Evolutionary conservation across 1,284 basidiomycete species (phyloP), one percentile per base, ranked within the genome.

Genomic region (Ganoderma meredithae): DNA sequence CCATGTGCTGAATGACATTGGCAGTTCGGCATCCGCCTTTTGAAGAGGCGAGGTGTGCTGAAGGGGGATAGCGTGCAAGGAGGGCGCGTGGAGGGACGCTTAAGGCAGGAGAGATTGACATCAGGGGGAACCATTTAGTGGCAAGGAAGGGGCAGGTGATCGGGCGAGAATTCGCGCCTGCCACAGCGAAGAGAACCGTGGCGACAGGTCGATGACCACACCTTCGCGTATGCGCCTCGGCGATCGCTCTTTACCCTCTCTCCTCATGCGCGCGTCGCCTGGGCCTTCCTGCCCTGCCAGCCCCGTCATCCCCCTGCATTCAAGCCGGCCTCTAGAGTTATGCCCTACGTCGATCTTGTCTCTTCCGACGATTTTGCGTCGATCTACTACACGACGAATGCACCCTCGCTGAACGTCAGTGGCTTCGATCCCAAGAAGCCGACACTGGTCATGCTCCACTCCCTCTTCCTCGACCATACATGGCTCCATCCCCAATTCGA

Each of bases 271-370:
- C 65, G 60, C 43, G 41, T 52, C 52, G 63, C 67, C 52, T 64
- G 56, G 43, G 19, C n/a, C 62, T 22, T 59, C 49, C 36, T 39
- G 44, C 43, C 5, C 25, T 52, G 12, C 44, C 27, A 36, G 60
- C 47, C 52, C 56, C 58, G 49, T 62, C 64, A 61, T 64, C 68
- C 52, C n/a, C 52, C 25, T 39, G n/a, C 56, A 60, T 55, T 52
- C 49, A 63, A 43, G 60, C 13, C 60, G 27, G 36, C 60, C 33
- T 64, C n/a, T 62, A 52, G 6, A 52, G 53, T 71, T 31, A 93
- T 93, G 91, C 92, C 92, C 63, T 90, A 82, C 81, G 84, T 93
- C 76, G 89, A 93, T 76, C 76, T 93, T 69, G 81, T 86, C 67
- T 86, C 86, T 69, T 76, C 78, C 49, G 85, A 87, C 71, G 91